Evolutionary conservation across 352 stramenopile genomes (phyloP).

Genomic region (Pythium utonaiense): DNA sequence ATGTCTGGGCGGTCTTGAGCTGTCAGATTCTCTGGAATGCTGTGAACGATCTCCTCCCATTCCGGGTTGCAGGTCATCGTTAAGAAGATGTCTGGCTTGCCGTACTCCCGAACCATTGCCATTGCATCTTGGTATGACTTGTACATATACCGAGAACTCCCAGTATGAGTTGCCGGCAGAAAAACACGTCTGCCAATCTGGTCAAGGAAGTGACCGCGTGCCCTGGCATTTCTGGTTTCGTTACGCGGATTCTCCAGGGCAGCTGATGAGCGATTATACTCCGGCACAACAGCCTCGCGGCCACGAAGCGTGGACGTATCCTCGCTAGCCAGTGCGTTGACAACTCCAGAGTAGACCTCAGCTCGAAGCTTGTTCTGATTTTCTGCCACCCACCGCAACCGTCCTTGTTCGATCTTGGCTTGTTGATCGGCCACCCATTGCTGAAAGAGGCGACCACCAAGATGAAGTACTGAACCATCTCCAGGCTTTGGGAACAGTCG

Average conservation of each 20-base stretch:
- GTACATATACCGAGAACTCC: slow-evolving; percentile 23
- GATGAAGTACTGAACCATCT: neutral
- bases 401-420: slow-evolving; percentile 14
- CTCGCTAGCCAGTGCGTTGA: slow-evolving; percentile 15
- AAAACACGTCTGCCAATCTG: slow-evolving; percentile 6
- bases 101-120: slow-evolving; percentile 33
- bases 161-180: slow-evolving; percentile 9
- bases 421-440: slow-evolving; percentile 15
- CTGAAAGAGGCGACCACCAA: slow-evolving; percentile 13
- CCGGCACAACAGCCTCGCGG: neutral
- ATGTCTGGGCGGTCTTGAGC: neutral
- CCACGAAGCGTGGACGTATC: neutral
- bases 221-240: neutral
- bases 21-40: neutral
- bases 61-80: slow-evolving; percentile 47
- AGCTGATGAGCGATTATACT: neutral
- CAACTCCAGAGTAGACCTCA: slow-evolving; percentile 1
- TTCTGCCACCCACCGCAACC: slow-evolving; percentile 8
- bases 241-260: slow-evolving; percentile 4
- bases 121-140: slow-evolving; percentile 33
- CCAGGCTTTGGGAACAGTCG: slow-evolving; percentile 9
- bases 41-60: slow-evolving; percentile 32
- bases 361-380: slow-evolving; percentile 10
- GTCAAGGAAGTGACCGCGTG: neutral
- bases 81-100: slow-evolving; percentile 41